Base-by-base conservation (phyloP, 768 basidiomycete species). In the Tricholoma flavovirens region DNA sequence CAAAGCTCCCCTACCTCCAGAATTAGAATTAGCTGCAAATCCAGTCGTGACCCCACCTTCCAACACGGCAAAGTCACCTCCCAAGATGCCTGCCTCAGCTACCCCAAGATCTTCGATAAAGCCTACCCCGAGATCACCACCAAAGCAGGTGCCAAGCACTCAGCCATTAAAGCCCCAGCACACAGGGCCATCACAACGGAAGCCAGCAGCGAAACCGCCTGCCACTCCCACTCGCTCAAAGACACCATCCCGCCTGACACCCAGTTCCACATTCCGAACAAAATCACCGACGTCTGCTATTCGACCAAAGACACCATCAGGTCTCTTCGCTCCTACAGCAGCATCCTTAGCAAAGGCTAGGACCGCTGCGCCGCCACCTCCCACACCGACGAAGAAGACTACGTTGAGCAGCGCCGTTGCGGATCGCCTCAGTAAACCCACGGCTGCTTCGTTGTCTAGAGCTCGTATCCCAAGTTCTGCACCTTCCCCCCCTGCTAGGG, bases 281-380 rank as follows among this genome's bases (percentile, higher is more conserved):
- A 71, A 72, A 62, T 73, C 73, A 0, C 71, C 73, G 17, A 60
- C 73, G 7, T 63, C 70, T 2, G 7, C 22, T 17, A 9, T 6
- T 15, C 76, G 80, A 54, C 78, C 81, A 33, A 88, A 85, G 70
- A 85, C 84, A 0, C 83, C 86, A 2, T 74, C 82, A 1, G 84
- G 87, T 11, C 68, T 91, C 19, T 90, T 86, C 64, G 89, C 90
- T 6, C 90, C 90, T 0, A 93, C 90, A 1, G 90, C 89, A 0
- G 87, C 90, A 3, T 90, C 89, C 8, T 80, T 92, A 7, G 90
- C 90, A 0, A 80, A 77, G 50, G 77, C 85, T 32, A 83, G 87
- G 49, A 82, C 79, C 63, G 76, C 79, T 0, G 74, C 73, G 7
- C 75, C 75, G 1, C 71, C 69, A 1, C 70, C 75, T 6, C 77